Evolutionary conservation across 2,329 filamentous ascomycete genomes (phyloP), one percentile per base, ranked within the genome.

Genomic region (Periconia sp.): DNA sequence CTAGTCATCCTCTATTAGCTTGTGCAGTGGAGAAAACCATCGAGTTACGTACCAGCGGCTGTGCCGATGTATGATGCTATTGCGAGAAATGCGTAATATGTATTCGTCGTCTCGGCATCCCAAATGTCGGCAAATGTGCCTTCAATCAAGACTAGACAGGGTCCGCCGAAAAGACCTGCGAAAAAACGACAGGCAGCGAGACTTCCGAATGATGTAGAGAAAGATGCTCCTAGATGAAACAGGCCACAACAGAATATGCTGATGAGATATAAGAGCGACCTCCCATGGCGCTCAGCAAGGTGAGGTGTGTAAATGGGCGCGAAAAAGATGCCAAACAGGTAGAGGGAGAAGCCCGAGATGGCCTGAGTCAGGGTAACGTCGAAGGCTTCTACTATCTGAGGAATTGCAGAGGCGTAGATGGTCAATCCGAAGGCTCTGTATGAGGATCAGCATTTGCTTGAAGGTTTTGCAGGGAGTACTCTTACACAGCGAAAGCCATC

Each of bases 261-360:
- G 3, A 66, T 54, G 4, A 74, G 43, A 59, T 80, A 83, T 18
- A 83, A 70, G 5, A 73, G 67, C 7, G 73, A 66, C 1, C 83
- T 70, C 4, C 83, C 83, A 19, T 78, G 65, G 0, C 74, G 74
- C 57, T 85, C 83, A 29, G 77, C 80, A 1, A 84, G 53, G 0
- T 81, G 82, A 0, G 80, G 79, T 17, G 76, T 79, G 23, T 82
- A 50, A 40, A 84, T 67, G 6, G 83, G 82, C 0, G 82, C 82
- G 10, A 84, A 68, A 5, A 73, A 78, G 2, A 86, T 72, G 1
- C 81, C 82, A n/a, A 84, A 68, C 9, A 82, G 75, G 58, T 83
- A 86, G 7, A 83, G 61, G 0, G 82, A 78, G 2, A 86, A 63
- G 0, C 79, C 78, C 0, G 85, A 66, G 17, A 85, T 71, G 2